Evolutionary conservation across 2,329 filamentous ascomycete genomes (phyloP), one percentile per base, ranked within the genome.

Genomic region (Dothideomycetidae sp.): DNA sequence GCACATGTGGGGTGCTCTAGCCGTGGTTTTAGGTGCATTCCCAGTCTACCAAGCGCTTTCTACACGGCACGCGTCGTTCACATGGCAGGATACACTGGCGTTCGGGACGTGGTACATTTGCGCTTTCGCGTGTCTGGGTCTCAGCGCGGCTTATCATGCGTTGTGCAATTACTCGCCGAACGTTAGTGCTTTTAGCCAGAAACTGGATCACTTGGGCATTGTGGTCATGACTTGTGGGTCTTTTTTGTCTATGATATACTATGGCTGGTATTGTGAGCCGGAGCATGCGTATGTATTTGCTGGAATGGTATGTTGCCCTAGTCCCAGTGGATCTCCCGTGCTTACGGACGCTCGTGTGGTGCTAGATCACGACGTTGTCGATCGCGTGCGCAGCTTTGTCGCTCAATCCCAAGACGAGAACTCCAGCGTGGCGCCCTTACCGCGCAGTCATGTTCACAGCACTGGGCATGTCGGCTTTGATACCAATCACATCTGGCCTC

Each of bases 151-250:
- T 2, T 98, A 77, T 54, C 90, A 98, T 55, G 71, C 81, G 2
- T 71, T 94, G 33, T 75, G 70, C 14, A 93, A 94, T 47, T 90
- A 98, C 57, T 90, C 81, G 12, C 72, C 75, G 26, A 59, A 61
- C 2, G 82, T 94, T 10, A 76, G 80, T 2, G 77, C 73, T 43
- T 81, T 85, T 65, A 86, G 85, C 7, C 96, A 96, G 56, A 83
- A 93, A 57, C 63, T 96, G 40, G 90, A 98, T 56, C 96, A 96
- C 55, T 73, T 88, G 4, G 90, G 90, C 5, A 98, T 98, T 49
- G 82, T 96, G 16, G 73, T 78, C 34, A 63, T 98, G 48, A 96
- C 94, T 41, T 81, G 86, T 47, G 90, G 90, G 5, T 88, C 80
- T 54, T 93, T 88, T 53, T 73, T 96, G 31, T 86, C 90, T 2